These are phyloP conservation scores for Chrysochromulina tobinii DNA, from an alignment of 78 protist genomes.

Conservation along the genomic window DNA sequence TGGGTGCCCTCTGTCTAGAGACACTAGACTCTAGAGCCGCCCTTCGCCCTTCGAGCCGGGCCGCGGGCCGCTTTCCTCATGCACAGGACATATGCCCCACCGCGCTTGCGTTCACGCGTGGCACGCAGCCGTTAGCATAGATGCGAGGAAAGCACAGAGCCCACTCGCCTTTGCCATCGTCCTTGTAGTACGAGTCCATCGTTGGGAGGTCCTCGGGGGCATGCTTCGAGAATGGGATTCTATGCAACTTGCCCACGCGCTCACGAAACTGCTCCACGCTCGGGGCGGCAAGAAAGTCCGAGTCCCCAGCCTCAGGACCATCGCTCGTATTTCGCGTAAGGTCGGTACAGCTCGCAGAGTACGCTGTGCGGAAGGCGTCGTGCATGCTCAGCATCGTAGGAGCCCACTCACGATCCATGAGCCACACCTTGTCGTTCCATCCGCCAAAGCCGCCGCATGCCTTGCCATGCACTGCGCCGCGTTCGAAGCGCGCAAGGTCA, in stretches of 20 bases:
- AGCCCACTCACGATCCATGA: background rate
- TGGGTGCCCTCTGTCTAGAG: too few species aligned
- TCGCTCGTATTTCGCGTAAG: background rate
- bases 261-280: background rate
- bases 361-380: background rate
- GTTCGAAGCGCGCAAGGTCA: background rate
- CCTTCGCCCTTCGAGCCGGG: too few species aligned
- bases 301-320: background rate
- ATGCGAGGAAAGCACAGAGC: too few species aligned
- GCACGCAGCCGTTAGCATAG: too few species aligned
- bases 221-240: background rate
- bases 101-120: too few species aligned
- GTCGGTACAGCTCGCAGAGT: background rate
- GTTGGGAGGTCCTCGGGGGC: background rate
- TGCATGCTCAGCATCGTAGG: background rate
- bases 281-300: background rate
- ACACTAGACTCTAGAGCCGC: too few species aligned
- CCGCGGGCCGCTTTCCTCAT: too few species aligned
- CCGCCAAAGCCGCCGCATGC: slow-evolving; percentile 1
- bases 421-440: slow-evolving; percentile 7
- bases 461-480: background rate
- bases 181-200: too few species aligned
- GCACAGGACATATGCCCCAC: too few species aligned
- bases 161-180: too few species aligned
- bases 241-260: background rate